Conservation (phyloP, 352 stramenopile genomes). For the Phytophthora tubulina region DNA sequence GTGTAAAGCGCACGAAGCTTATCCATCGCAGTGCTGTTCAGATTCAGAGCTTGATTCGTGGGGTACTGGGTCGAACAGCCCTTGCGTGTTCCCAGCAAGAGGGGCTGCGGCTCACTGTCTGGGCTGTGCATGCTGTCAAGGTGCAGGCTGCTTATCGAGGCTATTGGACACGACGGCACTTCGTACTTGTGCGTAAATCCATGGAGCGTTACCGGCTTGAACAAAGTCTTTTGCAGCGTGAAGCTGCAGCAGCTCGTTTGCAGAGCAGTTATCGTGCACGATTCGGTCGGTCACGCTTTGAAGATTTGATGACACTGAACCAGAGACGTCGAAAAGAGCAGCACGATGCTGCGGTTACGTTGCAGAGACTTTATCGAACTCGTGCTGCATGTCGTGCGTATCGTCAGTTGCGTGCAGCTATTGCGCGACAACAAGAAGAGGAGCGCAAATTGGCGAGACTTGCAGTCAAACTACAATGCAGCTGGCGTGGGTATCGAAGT, state of each 20-base stretch:
- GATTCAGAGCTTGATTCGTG: slow-evolving; percentile 71
- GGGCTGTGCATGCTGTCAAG: slow-evolving; percentile 55
- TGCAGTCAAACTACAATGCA: slow-evolving; percentile 70
- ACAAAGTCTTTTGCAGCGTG: slow-evolving; percentile 46
- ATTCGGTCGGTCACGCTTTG: slow-evolving; percentile 74
- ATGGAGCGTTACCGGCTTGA: slow-evolving; percentile 71
- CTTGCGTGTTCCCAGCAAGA: slow-evolving; percentile 46
- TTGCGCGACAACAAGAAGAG: slow-evolving; percentile 54
- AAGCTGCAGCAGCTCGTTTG: slow-evolving; percentile 55
- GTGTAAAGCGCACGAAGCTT: slow-evolving; percentile 47
- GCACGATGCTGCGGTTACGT: slow-evolving; percentile 52
- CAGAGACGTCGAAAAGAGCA: slow-evolving; percentile 63
- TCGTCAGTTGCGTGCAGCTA: slow-evolving; percentile 53
- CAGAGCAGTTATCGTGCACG: slow-evolving; percentile 68
- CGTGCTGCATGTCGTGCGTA: slow-evolving; percentile 64
- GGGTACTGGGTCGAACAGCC: slow-evolving; percentile 53
- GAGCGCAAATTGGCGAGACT: slow-evolving; percentile 45
- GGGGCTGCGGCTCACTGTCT: slow-evolving; percentile 43
- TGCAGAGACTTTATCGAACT: slow-evolving; percentile 74
- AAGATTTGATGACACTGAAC: slow-evolving; percentile 79
- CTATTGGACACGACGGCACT: slow-evolving; percentile 63
- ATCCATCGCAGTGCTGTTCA: slow-evolving; percentile 47
- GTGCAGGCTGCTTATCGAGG: slow-evolving; percentile 71
- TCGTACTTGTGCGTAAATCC: slow-evolving; percentile 65
- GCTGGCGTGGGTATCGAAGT: slow-evolving; percentile 65